Conservation (phyloP, 148 eudicot genomes). For the Rhododendron griersonianum region DNA sequence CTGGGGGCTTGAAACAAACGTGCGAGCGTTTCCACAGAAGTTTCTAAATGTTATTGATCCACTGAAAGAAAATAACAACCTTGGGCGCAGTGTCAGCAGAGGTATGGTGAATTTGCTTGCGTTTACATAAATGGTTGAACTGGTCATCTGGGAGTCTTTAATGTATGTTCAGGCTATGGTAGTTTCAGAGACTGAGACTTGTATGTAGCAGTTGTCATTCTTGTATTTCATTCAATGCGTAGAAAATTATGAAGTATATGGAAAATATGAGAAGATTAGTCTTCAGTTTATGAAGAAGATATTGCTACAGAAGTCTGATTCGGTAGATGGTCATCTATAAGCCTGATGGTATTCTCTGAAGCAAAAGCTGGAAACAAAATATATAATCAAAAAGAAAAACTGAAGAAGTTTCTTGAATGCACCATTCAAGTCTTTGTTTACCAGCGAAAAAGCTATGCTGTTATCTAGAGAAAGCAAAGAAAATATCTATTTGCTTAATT, state of each 20-base stretch:
- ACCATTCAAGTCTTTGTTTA: not conserved
- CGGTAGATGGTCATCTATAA: not conserved
- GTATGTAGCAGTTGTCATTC: not conserved
- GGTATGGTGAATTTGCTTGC: constrained; percentile 24
- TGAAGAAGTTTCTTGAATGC: not conserved
- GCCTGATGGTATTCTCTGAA: not conserved
- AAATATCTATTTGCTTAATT: not conserved
- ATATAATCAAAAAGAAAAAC: not conserved
- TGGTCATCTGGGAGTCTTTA: not conserved
- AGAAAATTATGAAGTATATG: not conserved
- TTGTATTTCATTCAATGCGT: not conserved
- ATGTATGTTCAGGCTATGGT: not conserved
- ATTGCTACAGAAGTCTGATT: not conserved
- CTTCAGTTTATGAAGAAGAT: not conserved
- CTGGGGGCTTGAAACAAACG: constrained; percentile 21
- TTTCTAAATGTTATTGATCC: constrained; percentile 56
- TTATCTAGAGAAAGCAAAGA: not conserved
- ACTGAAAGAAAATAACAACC: constrained; percentile 54
- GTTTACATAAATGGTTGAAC: not conserved
- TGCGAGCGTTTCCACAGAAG: constrained; percentile 35
- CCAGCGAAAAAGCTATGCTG: not conserved
- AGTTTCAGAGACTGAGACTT: not conserved
- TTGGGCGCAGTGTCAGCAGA: constrained; percentile 61
- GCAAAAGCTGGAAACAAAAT: not conserved
- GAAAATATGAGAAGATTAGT: not conserved